phyloP scores from a whole-genome alignment of 768 basidiomycete species.

The Suillus alpinus region DNA sequence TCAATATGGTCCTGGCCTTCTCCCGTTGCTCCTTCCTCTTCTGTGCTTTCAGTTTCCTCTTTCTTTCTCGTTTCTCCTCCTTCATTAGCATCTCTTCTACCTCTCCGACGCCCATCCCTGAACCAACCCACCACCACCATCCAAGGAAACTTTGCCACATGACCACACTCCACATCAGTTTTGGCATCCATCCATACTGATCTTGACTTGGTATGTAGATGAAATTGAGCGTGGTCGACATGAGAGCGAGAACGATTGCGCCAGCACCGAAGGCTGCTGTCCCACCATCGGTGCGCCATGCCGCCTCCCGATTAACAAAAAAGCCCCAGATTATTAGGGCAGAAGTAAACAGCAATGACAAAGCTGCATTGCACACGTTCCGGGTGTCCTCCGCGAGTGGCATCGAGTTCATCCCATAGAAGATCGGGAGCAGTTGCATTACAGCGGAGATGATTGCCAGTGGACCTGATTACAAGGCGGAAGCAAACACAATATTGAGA shows the following conservation, averaged over 20 bases:
- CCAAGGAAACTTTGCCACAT: slow-evolving; percentile 97
- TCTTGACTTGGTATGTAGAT: slow-evolving; percentile 81
- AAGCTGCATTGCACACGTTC: slow-evolving; percentile 94
- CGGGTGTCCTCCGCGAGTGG: slow-evolving; percentile 70
- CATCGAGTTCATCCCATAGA: slow-evolving; percentile 33
- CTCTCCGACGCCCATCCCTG: slow-evolving; percentile 75
- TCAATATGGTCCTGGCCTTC: slow-evolving; percentile 56
- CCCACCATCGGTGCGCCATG: slow-evolving; percentile 96
- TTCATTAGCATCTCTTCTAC: slow-evolving; percentile 59
- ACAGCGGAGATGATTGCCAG: slow-evolving; percentile 80
- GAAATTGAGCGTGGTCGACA: slow-evolving; percentile 84
- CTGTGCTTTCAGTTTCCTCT: slow-evolving; percentile 45
- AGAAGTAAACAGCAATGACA: slow-evolving; percentile 91
- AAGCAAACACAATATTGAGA: not conserved
- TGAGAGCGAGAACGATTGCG: slow-evolving; percentile 76
- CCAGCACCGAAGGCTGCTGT: slow-evolving; percentile 91
- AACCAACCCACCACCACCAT: slow-evolving; percentile 99
- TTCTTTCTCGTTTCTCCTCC: slow-evolving; percentile 53
- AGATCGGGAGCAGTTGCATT: slow-evolving; percentile 80
- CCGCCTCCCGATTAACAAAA: slow-evolving; percentile 81
- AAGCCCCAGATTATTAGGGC: slow-evolving; percentile 93
- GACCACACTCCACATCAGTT: slow-evolving; percentile 85
- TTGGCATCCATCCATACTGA: slow-evolving; percentile 88
- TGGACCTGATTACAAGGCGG: slow-evolving; percentile 49
- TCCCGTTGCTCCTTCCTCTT: slow-evolving; percentile 48